phyloP scores from a whole-genome alignment of 768 basidiomycete species.

The Podaxis sp. region DNA sequence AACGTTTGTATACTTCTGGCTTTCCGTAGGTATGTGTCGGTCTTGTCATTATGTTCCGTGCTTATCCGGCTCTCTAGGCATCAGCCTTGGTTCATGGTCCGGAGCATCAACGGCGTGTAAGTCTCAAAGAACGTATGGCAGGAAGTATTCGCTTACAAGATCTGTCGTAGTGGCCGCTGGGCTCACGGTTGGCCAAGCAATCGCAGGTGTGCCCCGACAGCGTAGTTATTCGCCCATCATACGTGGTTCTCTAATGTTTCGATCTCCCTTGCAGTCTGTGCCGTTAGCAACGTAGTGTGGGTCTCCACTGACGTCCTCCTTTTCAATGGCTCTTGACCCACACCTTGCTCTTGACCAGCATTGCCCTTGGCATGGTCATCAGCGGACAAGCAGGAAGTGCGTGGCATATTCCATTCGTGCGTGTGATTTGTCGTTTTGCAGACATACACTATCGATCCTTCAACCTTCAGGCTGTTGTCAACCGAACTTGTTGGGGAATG shows the following conservation, averaged over 20 bases:
- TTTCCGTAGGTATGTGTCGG: not conserved
- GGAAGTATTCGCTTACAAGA: not conserved
- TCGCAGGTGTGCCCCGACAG: not conserved
- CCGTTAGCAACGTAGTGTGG: slow-evolving; percentile 4
- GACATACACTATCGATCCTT: not conserved
- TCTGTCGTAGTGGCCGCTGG: not conserved
- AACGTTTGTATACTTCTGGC: slow-evolving; percentile 8
- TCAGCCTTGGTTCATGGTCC: slow-evolving; percentile 5
- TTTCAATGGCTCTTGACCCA: not conserved
- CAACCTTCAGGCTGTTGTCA: slow-evolving; percentile 1
- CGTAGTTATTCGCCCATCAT: not conserved
- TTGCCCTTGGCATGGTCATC: slow-evolving; percentile 3
- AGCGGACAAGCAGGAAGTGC: slow-evolving; percentile 4
- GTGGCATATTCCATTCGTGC: slow-evolving; percentile 9
- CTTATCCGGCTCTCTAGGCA: not conserved
- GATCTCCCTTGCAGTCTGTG: not conserved
- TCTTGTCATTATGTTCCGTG: not conserved
- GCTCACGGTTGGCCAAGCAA: slow-evolving; percentile 5
- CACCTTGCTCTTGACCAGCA: not conserved
- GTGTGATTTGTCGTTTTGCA: not conserved
- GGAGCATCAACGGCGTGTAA: slow-evolving; percentile 4
- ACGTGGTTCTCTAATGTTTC: not conserved
- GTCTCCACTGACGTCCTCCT: not conserved
- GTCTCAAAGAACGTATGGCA: not conserved
- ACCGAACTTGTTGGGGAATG: slow-evolving; percentile 9